Percentiles rank a stretch among this genome's conserved stretches.
Evolutionary conservation across 2,329 filamentous ascomycete species (phyloP).

Genomic region (Alternaria sp.): DNA sequence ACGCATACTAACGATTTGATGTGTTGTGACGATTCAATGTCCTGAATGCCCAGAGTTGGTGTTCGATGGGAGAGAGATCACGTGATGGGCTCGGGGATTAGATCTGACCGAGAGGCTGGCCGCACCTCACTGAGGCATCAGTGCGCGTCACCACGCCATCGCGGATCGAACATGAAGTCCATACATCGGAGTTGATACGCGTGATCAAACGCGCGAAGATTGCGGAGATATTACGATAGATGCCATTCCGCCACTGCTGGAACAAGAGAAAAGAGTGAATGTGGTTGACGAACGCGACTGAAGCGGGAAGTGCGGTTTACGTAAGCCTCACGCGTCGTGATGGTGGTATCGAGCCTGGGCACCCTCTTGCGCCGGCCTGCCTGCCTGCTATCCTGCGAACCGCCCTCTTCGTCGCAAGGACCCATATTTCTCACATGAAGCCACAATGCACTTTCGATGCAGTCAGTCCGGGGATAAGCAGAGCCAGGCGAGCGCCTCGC

Average conservation of each 20-base stretch:
- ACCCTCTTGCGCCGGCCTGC: background rate
- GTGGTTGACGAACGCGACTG: background rate
- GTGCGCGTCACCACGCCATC: background rate
- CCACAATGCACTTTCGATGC: background rate
- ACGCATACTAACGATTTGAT: background rate
- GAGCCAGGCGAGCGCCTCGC: background rate
- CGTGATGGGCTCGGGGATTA: conserved; percentile 9
- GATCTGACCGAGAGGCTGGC: conserved; percentile 3
- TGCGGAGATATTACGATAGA: background rate
- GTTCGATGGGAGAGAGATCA: background rate
- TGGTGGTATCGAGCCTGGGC: background rate
- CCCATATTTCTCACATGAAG: background rate
- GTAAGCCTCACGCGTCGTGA: background rate
- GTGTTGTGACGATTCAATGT: background rate
- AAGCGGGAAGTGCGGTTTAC: background rate
- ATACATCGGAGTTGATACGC: background rate
- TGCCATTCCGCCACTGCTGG: background rate
- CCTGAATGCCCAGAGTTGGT: background rate
- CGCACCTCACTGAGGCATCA: background rate
- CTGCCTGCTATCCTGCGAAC: background rate
- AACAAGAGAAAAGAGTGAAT: background rate
- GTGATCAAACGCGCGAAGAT: background rate
- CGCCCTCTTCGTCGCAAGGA: background rate
- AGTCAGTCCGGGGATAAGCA: conserved; percentile 2
- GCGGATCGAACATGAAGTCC: background rate